Conservation (phyloP, 78 protist species). For the Emiliania huxleyi region DNA sequence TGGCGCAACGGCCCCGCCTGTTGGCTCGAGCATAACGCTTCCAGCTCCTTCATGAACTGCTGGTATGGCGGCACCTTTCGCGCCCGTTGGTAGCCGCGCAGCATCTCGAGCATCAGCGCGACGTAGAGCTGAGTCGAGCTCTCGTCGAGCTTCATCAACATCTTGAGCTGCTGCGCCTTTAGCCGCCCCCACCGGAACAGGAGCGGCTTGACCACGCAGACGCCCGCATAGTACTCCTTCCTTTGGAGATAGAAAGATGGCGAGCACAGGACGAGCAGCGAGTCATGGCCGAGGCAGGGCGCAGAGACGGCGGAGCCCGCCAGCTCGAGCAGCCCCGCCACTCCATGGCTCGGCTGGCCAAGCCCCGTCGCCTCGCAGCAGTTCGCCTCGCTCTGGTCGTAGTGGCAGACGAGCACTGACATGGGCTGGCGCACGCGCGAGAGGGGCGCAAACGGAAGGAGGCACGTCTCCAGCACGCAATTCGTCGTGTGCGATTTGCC, state of each 20-base stretch:
- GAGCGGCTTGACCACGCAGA: neutral
- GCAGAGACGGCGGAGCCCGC: too few relatives aligned
- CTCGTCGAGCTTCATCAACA: neutral
- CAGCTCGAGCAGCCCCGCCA: too few relatives aligned
- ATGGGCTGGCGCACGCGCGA: too few relatives aligned
- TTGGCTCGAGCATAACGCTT: neutral
- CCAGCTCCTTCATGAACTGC: neutral
- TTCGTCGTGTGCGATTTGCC: too few relatives aligned
- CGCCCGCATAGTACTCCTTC: neutral
- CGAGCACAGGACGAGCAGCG: slow-evolving; percentile 3
- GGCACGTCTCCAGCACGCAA: too few relatives aligned
- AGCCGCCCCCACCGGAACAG: slow-evolving; percentile 15
- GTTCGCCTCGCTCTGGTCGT: too few relatives aligned
- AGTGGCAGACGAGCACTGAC: too few relatives aligned
- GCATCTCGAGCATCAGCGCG: neutral
- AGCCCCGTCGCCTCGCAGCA: too few relatives aligned
- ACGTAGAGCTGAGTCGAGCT: neutral
- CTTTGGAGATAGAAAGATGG: slow-evolving; percentile 4
- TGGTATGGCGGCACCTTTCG: neutral
- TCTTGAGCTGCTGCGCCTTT: neutral
- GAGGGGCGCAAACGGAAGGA: too few relatives aligned
- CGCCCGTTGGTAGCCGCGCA: slow-evolving; percentile 5
- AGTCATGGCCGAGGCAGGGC: too few relatives aligned
- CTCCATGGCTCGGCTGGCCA: too few relatives aligned
- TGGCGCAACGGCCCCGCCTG: too few relatives aligned